Percentiles rank a stretch among this genome's conserved stretches.
Evolutionary conservation across 2,329 filamentous ascomycete genomes (phyloP).

Genomic region (Neurospora crassa): DNA sequence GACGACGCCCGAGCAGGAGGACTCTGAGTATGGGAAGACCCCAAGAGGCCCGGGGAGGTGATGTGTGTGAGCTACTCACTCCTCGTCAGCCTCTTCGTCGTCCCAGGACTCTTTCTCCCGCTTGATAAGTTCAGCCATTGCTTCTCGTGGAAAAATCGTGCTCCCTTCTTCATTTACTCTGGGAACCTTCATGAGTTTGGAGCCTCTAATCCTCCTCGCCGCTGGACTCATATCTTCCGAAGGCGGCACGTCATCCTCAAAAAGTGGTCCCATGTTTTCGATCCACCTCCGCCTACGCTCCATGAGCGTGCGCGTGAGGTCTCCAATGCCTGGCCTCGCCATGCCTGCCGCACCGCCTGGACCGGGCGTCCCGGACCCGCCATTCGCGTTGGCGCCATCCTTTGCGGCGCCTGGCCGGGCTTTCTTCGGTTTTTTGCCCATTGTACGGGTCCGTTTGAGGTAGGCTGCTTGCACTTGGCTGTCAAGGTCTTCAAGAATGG

Average conservation of each 20-base stretch:
- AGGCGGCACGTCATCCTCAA: constrained; percentile 62
- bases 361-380: constrained; percentile 33
- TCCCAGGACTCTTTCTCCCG: constrained; percentile 74
- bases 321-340: constrained; percentile 74
- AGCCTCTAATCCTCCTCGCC: background rate
- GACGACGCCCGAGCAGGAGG: background rate
- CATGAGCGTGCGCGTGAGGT: constrained; percentile 86
- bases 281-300: constrained; percentile 84
- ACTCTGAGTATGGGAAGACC: background rate
- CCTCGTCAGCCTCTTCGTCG: constrained; percentile 64
- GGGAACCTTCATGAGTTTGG: constrained; percentile 54
- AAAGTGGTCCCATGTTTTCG: constrained; percentile 81
- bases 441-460: constrained; percentile 85
- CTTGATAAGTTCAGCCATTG: constrained; percentile 66
- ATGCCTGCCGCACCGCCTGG: constrained; percentile 39
- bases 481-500: constrained; percentile 93
- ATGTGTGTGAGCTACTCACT: constrained; percentile 12
- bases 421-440: constrained; percentile 89
- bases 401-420: constrained; percentile 59
- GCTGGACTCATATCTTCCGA: background rate
- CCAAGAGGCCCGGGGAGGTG: background rate
- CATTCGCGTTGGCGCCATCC: constrained; percentile 34
- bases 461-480: constrained; percentile 91
- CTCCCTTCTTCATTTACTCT: constrained; percentile 51
- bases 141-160: constrained; percentile 62